Base-by-base conservation (phyloP, 305 asterid species). In the Rubia tinctorum region DNA sequence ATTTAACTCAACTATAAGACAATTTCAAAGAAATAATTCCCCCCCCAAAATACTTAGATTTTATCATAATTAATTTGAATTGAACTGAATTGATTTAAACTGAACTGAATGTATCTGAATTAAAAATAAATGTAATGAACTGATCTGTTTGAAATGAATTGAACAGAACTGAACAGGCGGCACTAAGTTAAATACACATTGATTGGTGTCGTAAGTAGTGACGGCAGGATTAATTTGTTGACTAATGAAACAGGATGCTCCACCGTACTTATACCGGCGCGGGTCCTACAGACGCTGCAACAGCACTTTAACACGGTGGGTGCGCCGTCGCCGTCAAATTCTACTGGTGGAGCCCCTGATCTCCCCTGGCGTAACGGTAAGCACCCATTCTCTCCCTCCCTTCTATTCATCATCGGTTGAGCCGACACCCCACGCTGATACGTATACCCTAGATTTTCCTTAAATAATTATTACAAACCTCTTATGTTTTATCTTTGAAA, bases 201-300 rank as follows among this genome's bases (percentile, higher is more conserved):
- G 3, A 10, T 42, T 20, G 3, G 39, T 23, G 18, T 65, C 8
- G 39, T 65, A 20, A 22, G 15, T 22, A 13, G 6, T 25, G 61
- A 25, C 2, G 23, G 43, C 23, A 8, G 3, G 25, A 68, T 20
- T 53, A 5, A 59, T n/a, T n/a, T n/a, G 9, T 68, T 22, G 63
- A 39, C 64, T 5, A 15, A 1, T 51, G 64, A 22, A 23, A 60
- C 63, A 89, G 95, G 90, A 14, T 83, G 90, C 71, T 81, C 96
- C 0, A 91, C 90, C 40, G 97, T 91, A 34, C 80, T 91, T 51
- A 86, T 91, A 74, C 97, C 97, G 22, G 84, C 93, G 43, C 81
- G 97, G 75, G 97, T 91, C 39, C 73, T 91, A 56, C 92, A 86
- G 76, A 76, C 88, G 27, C 76, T 89, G 37, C 90, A 91, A 68